Conservation (phyloP, 371 early-diverging fungal species). For the Vairimorpha ceranae region DNA sequence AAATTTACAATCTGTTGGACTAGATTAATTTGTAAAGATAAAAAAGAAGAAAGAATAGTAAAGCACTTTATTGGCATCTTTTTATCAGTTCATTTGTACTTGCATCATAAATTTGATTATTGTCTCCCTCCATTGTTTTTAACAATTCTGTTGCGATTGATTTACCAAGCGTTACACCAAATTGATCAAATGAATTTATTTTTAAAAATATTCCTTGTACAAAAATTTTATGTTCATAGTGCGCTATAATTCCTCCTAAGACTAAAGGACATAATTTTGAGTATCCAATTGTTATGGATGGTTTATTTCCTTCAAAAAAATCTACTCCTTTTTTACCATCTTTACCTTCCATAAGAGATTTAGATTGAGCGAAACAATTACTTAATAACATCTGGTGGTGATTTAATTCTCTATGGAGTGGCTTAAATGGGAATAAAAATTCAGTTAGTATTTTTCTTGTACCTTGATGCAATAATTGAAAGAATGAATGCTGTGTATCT, state of each 20-base stretch:
- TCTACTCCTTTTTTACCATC: conserved; percentile 65
- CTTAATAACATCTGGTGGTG: conserved; percentile 87
- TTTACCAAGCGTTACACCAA: conserved; percentile 98
- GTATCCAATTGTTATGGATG: conserved; percentile 86
- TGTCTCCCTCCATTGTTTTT: conserved; percentile 67
- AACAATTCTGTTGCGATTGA: conserved; percentile 87
- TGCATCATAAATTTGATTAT: conserved; percentile 21
- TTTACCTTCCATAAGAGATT: conserved; percentile 90
- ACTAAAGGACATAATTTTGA: conserved; percentile 80
- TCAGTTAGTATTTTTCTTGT: conserved; percentile 86
- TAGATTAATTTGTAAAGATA: too few species aligned
- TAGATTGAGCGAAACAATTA: conserved; percentile 96
- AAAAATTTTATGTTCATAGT: conserved; percentile 99
- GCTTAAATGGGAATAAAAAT: conserved; percentile 79
- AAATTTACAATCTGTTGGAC: too few species aligned
- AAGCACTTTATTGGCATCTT: too few species aligned
- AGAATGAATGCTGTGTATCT: conserved; percentile 97
- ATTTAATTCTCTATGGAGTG: conserved; percentile 45
- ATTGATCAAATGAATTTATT: conserved; percentile 89
- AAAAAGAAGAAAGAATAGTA: too few species aligned
- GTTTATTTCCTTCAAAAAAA: conserved; percentile 85
- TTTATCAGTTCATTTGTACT: conserved; percentile 45
- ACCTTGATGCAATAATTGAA: conserved; percentile 96
- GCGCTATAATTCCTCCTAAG: conserved; percentile 81
- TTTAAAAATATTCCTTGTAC: conserved; percentile 91